Evolutionary conservation across 768 basidiomycete species (phyloP).

Genomic region (Dentipellis sp.): DNA sequence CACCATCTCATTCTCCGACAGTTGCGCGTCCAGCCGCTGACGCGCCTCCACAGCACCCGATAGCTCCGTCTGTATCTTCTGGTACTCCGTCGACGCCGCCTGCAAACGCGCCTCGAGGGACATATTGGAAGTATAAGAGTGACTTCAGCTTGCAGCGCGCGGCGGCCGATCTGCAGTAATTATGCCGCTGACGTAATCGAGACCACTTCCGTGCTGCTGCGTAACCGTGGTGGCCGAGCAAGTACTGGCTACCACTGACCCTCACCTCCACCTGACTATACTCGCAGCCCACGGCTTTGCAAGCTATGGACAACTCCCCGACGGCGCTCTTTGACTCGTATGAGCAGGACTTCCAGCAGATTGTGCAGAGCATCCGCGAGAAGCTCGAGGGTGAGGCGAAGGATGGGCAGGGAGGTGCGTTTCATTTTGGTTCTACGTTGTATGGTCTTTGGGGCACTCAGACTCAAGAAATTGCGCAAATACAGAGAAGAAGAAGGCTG

Average conservation of each 20-base stretch:
- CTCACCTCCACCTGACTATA: background rate
- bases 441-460: background rate
- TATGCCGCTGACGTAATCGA: background rate
- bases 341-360: constrained; percentile 84
- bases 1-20: constrained; percentile 87
- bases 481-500: constrained; percentile 72
- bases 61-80: constrained; percentile 73
- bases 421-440: background rate
- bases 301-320: constrained; percentile 70
- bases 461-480: background rate
- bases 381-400: constrained; percentile 69
- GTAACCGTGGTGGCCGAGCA: background rate
- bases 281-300: background rate
- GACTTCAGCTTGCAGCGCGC: too few relatives aligned
- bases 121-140: constrained; percentile 22
- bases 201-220: background rate
- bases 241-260: background rate
- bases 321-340: constrained; percentile 86
- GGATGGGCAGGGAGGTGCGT: constrained; percentile 61
- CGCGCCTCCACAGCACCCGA: constrained; percentile 66
- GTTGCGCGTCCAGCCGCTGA: constrained; percentile 83
- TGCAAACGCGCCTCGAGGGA: constrained; percentile 57
- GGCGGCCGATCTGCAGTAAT: too few relatives aligned
- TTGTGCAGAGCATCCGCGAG: constrained; percentile 62
- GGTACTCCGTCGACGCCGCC: constrained; percentile 61